phyloP scores from a whole-genome alignment of 495 filamentous ascomycete species.

The Penicillium crystallinum region DNA sequence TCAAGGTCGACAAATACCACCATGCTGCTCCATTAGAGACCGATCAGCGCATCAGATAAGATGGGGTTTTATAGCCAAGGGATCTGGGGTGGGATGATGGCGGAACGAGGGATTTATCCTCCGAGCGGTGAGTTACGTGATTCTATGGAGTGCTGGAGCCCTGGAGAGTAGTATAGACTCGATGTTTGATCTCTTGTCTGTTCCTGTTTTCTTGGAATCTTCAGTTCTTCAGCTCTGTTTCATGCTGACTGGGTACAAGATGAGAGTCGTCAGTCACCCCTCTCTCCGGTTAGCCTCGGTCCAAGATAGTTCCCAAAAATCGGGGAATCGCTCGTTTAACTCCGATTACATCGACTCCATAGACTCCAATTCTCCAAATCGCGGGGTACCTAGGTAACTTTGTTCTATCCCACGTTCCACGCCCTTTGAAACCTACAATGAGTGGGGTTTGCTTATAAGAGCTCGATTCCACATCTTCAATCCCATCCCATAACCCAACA shows the following conservation, averaged over 20 bases:
- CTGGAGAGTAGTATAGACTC: no score
- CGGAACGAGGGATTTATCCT: conserved; percentile 19
- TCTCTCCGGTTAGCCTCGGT: conserved; percentile 1
- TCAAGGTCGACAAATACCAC: conserved; percentile 46
- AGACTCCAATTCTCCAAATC: not conserved
- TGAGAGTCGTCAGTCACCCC: not conserved
- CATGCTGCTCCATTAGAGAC: conserved; percentile 35
- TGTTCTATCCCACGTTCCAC: not conserved
- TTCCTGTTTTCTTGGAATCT: no score
- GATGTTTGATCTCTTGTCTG: no score
- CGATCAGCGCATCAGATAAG: conserved; percentile 27
- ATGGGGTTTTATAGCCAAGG: conserved; percentile 19
- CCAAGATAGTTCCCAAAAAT: not conserved
- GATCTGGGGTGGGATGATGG: conserved; percentile 27
- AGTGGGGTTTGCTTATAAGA: conserved; percentile 4
- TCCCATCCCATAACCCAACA: conserved; percentile 12
- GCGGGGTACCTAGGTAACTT: conserved; percentile 2
- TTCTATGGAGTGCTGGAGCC: no score
- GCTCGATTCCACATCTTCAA: not conserved
- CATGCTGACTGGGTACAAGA: no score
- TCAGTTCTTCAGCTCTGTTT: no score
- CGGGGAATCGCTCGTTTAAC: not conserved
- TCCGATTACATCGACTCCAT: not conserved
- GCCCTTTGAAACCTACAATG: not conserved
- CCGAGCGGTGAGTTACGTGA: conserved; percentile 16